A percentile compares a stretch with the other conserved stretches of the same genome.
These are phyloP conservation scores for Amauroascus verrucosus DNA, from an alignment of 2,329 filamentous ascomycete genomes.

Conservation along the genomic window DNA sequence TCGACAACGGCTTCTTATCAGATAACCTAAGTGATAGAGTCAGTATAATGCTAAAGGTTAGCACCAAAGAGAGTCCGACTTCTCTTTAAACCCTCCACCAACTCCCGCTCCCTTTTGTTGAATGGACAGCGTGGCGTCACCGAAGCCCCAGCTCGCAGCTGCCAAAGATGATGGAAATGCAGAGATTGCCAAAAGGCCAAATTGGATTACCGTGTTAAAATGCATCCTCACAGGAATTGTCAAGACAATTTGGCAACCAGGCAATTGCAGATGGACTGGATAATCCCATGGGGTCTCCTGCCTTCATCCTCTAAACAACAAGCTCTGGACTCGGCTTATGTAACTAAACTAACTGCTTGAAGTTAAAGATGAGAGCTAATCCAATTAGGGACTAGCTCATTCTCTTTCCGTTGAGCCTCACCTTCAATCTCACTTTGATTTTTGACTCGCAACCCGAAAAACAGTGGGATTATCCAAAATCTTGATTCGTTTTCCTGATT, in stretches of 20 bases:
- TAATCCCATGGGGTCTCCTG: too few relatives aligned
- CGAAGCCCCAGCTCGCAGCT: constrained; percentile 50
- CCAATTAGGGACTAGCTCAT: too few relatives aligned
- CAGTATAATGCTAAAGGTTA: neutral
- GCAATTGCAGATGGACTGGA: neutral
- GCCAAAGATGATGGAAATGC: constrained; percentile 33
- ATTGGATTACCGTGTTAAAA: constrained; percentile 27
- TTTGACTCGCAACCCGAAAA: too few relatives aligned
- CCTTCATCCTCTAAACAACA: too few relatives aligned
- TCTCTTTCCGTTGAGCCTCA: too few relatives aligned
- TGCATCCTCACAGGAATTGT: constrained; percentile 23
- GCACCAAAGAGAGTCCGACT: constrained; percentile 32
- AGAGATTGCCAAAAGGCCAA: constrained; percentile 29
- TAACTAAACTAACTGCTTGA: too few relatives aligned
- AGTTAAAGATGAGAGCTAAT: too few relatives aligned
- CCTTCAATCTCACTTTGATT: too few relatives aligned
- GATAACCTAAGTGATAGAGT: constrained; percentile 42
- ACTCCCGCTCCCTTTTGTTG: constrained; percentile 50
- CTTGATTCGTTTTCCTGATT: too few relatives aligned
- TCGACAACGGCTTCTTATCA: constrained; percentile 50
- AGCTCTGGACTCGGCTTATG: too few relatives aligned
- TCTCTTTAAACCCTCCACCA: constrained; percentile 45
- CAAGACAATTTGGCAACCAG: neutral
- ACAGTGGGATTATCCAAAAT: too few relatives aligned
- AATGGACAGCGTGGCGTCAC: constrained; percentile 53